These are phyloP conservation scores for Blepharisma japonicum DNA, from an alignment of 73 alveolate species.

Conservation along the genomic window DNA sequence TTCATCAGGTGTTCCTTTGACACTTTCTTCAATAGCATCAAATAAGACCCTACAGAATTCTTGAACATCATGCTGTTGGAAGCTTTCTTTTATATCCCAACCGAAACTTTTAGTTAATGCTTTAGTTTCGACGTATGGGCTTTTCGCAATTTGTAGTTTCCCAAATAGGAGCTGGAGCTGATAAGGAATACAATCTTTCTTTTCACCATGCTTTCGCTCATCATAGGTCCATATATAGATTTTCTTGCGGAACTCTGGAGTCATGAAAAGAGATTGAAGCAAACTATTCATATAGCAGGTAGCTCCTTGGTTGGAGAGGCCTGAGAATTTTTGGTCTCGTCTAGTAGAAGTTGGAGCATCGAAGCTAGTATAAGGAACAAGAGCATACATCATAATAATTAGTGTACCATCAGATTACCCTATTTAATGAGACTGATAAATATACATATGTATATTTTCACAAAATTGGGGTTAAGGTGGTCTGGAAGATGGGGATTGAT, in stretches of 20 bases:
- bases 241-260: conserved; percentile 48
- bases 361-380: too few species aligned
- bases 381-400: too few species aligned
- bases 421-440: too few species aligned
- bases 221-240: conserved; percentile 36
- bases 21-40: conserved; percentile 87
- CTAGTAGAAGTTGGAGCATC: neutral
- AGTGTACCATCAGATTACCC: too few species aligned
- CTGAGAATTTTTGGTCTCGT: conserved; percentile 41
- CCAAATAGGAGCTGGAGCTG: conserved; percentile 68
- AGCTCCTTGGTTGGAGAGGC: conserved; percentile 91
- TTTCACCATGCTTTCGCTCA: conserved; percentile 50
- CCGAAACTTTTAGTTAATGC: conserved; percentile 58
- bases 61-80: conserved; percentile 71
- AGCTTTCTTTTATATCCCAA: conserved; percentile 50
- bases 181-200: conserved; percentile 58
- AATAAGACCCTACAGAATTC: conserved; percentile 91
- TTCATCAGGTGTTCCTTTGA: conserved; percentile 51
- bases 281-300: conserved; percentile 80
- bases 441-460: too few species aligned
- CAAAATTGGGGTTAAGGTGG: too few species aligned
- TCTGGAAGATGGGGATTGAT: too few species aligned
- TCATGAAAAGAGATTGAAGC: conserved; percentile 79
- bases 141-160: conserved; percentile 42
- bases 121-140: conserved; percentile 33